A percentile compares a stretch with the other conserved stretches of the same genome.
Conservation (phyloP, 73 alveolate species). For the Paramecium sexaurelia region DNA sequence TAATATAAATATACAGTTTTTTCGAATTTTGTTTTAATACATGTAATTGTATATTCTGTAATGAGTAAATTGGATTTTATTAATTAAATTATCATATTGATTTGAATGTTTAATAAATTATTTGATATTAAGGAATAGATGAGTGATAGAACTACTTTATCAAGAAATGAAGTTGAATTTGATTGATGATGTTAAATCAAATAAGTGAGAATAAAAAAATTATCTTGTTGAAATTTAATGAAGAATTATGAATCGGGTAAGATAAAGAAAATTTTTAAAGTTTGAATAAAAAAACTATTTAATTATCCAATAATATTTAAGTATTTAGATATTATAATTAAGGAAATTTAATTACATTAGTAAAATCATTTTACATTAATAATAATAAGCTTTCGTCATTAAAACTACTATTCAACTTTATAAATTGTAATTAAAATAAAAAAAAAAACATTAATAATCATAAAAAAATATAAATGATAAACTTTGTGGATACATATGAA, state of each 20-base stretch:
- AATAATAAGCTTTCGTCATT: background rate
- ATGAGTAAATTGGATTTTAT: background rate
- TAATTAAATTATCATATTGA: background rate
- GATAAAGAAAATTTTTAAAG: background rate
- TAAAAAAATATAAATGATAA: constrained; percentile 12
- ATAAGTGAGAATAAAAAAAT: background rate
- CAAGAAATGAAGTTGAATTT: background rate
- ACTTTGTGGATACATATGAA: constrained; percentile 12
- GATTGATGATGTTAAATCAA: background rate
- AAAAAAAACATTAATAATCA: background rate
- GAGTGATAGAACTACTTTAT: background rate
- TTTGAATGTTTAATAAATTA: background rate
- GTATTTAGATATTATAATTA: background rate
- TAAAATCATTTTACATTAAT: background rate
- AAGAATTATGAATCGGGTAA: background rate
- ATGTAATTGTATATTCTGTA: background rate
- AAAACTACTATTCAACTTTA: background rate
- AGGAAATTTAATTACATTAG: background rate
- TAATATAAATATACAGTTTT: background rate
- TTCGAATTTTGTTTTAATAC: background rate
- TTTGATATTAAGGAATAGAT: background rate
- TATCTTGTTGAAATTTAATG: no score
- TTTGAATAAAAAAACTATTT: background rate
- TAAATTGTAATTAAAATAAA: background rate
- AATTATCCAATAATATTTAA: background rate